Evolutionary conservation across 2,329 filamentous ascomycete species (phyloP).

Genomic region (Metarhizium humberi): DNA sequence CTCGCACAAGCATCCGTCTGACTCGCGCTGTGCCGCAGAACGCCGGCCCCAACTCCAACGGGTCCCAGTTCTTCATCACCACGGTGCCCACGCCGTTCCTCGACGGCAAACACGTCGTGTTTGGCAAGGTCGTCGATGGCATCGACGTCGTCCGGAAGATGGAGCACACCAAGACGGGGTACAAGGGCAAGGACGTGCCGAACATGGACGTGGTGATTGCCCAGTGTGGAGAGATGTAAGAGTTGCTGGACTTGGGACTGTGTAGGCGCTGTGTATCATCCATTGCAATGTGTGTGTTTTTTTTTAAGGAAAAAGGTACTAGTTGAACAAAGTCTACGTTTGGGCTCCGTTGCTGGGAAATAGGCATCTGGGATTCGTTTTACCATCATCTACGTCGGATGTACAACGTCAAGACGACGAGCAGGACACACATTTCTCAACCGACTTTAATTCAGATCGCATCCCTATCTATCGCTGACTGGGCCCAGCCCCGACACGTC

Average conservation of each 20-base stretch:
- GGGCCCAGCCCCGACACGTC: not conserved
- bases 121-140: conserved; percentile 81
- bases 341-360: no score
- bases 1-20: not conserved
- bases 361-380: no score
- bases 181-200: conserved; percentile 66
- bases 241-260: not conserved
- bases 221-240: conserved; percentile 88
- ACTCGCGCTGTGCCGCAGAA: conserved; percentile 45
- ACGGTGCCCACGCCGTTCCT: conserved; percentile 79
- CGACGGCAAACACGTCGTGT: conserved; percentile 90
- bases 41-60: conserved; percentile 84
- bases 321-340: no score
- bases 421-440: not conserved
- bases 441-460: not conserved
- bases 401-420: no score
- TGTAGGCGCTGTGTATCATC: not conserved
- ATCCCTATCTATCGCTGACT: not conserved
- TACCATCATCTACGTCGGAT: no score
- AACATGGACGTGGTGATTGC: conserved; percentile 75
- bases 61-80: conserved; percentile 96
- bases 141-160: conserved; percentile 90
- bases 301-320: no score
- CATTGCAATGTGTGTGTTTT: no score
- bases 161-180: conserved; percentile 78